Evolutionary conservation across 176 grass and related monocot species (phyloP).

Genomic region (maize (Zea mays)): Zm-B73-REFERENCE-NAM-5.0 NC_050100.1:192692501-192693000

Average conservation of each 20-base stretch:
- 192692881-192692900: not conserved
- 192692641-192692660: slow-evolving; percentile 79
- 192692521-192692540: slow-evolving; percentile 79
- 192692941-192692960: not conserved
- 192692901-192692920: not conserved
- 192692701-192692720: slow-evolving; percentile 61
- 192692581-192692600: slow-evolving; percentile 71
- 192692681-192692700: slow-evolving; percentile 51
- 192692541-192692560: slow-evolving; percentile 57
- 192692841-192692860: slow-evolving; percentile 41
- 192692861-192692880: slow-evolving; percentile 49
- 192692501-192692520: slow-evolving; percentile 60
- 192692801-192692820: slow-evolving; percentile 23
- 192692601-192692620: slow-evolving; percentile 63
- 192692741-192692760: slow-evolving; percentile 59
- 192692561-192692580: slow-evolving; percentile 50
- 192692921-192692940: not conserved
- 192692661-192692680: slow-evolving; percentile 77
- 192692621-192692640: slow-evolving; percentile 54
- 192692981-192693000: no score
- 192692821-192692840: slow-evolving; percentile 11
- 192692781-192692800: slow-evolving; percentile 27
- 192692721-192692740: slow-evolving; percentile 58
- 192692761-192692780: slow-evolving; percentile 52
- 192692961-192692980: no score